These are phyloP conservation scores for Aspergillus avenaceus DNA, from an alignment of 495 filamentous ascomycete species.

Conservation along the genomic window DNA sequence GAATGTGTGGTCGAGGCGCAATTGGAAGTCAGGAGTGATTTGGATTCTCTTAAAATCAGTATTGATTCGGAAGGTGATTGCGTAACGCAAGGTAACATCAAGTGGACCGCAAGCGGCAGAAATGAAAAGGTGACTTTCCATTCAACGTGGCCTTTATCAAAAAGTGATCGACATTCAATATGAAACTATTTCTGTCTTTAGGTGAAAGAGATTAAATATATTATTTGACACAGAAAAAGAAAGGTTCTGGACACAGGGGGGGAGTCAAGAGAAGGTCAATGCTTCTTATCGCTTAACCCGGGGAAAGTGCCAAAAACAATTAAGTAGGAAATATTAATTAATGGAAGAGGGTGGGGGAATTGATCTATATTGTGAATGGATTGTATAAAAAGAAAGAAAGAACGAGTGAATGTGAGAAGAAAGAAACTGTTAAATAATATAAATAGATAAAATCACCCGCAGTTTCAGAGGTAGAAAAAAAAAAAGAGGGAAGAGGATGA, in stretches of 20 bases:
- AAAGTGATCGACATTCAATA: not conserved
- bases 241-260: too few species aligned
- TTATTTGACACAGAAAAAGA: not conserved
- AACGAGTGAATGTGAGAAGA: not conserved
- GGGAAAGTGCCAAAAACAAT: too few species aligned
- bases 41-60: not conserved
- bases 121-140: not conserved
- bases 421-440: too few species aligned
- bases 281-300: too few species aligned
- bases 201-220: not conserved
- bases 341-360: too few species aligned
- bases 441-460: too few species aligned
- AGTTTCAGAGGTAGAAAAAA: not conserved
- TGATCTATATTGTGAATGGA: too few species aligned
- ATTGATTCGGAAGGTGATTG: conserved; percentile 5
- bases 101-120: conserved; percentile 1
- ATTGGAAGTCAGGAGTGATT: not conserved
- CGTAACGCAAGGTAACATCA: conserved; percentile 2
- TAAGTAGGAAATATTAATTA: too few species aligned
- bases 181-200: not conserved
- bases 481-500: not conserved
- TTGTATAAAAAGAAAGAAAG: not conserved
- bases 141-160: not conserved
- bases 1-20: not conserved
- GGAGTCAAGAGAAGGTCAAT: too few species aligned